These are phyloP conservation scores for Starmera amethionina DNA, from an alignment of 805 yeast species.

Conservation along the genomic window DNA sequence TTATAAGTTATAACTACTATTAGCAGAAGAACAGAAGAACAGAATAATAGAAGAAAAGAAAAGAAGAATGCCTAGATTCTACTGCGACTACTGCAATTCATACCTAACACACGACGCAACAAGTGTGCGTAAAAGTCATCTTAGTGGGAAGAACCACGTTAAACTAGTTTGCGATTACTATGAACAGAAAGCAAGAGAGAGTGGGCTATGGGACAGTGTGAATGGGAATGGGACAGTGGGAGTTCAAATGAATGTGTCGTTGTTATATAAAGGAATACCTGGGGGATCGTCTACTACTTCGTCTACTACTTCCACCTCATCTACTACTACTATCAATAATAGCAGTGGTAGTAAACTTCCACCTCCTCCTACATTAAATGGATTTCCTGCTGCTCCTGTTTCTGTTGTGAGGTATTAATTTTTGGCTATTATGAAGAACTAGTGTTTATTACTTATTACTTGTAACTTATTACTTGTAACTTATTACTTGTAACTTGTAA, in stretches of 20 bases:
- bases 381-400: conserved; percentile 16
- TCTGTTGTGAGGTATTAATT: too few species aligned
- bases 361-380: conserved; percentile 15
- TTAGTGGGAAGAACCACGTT: conserved; percentile 69
- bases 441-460: too few species aligned
- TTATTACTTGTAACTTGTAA: too few species aligned
- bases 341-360: conserved; percentile 11
- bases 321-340: too few species aligned
- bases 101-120: conserved; percentile 82
- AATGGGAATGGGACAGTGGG: too few species aligned
- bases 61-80: conserved; percentile 71
- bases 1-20: too few species aligned
- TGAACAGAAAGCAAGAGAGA: conserved; percentile 22
- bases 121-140: conserved; percentile 75
- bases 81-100: conserved; percentile 79
- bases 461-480: too few species aligned
- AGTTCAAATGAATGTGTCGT: too few species aligned
- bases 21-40: too few species aligned
- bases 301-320: conserved; percentile 1
- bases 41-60: too few species aligned
- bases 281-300: conserved; percentile 15
- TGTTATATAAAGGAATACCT: conserved; percentile 21
- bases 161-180: conserved; percentile 66
- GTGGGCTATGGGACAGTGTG: too few species aligned
- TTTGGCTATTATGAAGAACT: too few species aligned